Conservation (phyloP, 1,284 basidiomycete genomes). For the Cutaneotrichosporon sp. region DNA sequence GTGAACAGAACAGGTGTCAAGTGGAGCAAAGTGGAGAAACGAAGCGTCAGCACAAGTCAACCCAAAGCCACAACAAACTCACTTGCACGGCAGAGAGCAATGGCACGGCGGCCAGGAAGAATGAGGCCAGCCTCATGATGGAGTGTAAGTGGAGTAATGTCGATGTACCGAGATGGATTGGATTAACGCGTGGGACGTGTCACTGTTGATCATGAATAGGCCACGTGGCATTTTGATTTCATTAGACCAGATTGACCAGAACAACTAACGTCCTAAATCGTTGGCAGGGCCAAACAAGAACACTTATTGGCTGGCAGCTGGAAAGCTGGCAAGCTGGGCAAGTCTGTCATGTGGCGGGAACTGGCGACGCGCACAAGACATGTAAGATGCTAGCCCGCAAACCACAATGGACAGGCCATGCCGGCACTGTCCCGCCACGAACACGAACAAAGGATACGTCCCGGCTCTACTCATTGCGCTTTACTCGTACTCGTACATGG, state of each 20-base stretch:
- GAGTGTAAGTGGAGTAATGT: background rate
- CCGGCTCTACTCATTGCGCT: background rate
- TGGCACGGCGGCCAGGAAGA: slow-evolving; percentile 25
- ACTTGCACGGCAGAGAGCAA: slow-evolving; percentile 36
- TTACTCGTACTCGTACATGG: background rate
- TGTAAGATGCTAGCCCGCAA: no score
- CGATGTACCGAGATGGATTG: background rate
- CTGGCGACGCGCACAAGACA: no score
- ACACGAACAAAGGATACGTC: background rate
- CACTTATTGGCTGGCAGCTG: no score
- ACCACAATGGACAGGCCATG: background rate
- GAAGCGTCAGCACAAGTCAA: background rate
- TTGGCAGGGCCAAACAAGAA: background rate
- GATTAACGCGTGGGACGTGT: slow-evolving; percentile 4
- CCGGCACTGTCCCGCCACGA: background rate
- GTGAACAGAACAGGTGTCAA: background rate
- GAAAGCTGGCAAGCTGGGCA: no score
- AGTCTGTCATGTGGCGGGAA: no score
- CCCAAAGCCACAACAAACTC: slow-evolving; percentile 7
- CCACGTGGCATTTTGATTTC: background rate
- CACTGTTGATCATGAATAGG: background rate
- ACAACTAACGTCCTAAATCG: background rate
- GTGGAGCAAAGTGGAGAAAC: background rate
- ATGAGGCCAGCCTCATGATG: slow-evolving; percentile 46
- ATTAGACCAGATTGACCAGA: background rate